Evolutionary conservation across 2,329 filamentous ascomycete genomes (phyloP), one percentile per base, ranked within the genome.

Genomic region (Talaromyces atroroseus): DNA sequence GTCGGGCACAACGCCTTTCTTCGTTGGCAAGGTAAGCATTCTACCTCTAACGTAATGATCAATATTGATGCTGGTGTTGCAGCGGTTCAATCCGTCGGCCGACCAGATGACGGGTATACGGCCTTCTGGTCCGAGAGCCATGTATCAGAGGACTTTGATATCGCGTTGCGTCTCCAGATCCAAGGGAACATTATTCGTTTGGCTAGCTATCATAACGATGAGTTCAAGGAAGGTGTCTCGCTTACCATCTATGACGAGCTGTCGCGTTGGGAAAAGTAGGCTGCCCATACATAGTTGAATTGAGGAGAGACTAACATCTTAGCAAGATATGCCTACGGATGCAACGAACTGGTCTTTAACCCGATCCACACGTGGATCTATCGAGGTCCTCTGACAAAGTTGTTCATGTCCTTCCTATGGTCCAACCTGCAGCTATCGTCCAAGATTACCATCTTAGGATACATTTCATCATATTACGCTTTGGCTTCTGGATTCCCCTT

Each of bases 161-260:
- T 90, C 73, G 81, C 85, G 11, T 78, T 91, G 1, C 84, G 87
- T 36, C 78, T 90, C 4, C 88, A 91, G 69, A 83, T 82, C 60
- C 76, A 76, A 18, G 86, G 86, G 23, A 88, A 87, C 68, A 78
- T 83, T 36, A 82, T 89, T 47, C 85, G 88, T 12, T 76, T 90
- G 0, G 87, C 82, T 11, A 80, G 84, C 0, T 90, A 89, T 72
- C 82, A 85, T 54, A 81, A 82, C 36, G 81, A 84, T 5, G 86
- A 83, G 6, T 90, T 90, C 73, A 83, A 89, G 65, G 89, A 92
- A 69, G 89, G 89, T 61, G 89, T 92, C 54, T 92, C 89, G 1
- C 77, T 92, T 56, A 92, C 89, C 0, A 88, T 92, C 10, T 91
- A 92, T 67, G 89, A 92, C 71, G 89, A 92, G 71, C 78, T 92